These are phyloP conservation scores for Paracamarosporium sp. DNA, from an alignment of 2,329 filamentous ascomycete genomes.

Conservation along the genomic window DNA sequence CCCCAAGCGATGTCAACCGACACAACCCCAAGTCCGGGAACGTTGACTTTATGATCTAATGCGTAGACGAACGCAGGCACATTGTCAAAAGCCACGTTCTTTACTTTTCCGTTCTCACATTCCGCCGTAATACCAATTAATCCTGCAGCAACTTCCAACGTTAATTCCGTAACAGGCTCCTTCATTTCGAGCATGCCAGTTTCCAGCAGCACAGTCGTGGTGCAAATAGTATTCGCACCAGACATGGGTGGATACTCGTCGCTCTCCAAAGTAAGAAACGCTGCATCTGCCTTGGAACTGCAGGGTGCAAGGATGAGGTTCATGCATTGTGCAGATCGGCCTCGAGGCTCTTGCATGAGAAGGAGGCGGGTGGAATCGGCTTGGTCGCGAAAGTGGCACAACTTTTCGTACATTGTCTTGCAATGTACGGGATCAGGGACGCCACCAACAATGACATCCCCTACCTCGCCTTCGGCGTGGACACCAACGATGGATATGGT, in stretches of 20 bases:
- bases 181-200: constrained; percentile 56
- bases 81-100: constrained; percentile 54
- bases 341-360: constrained; percentile 56
- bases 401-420: constrained; percentile 58
- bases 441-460: constrained; percentile 59
- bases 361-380: constrained; percentile 52
- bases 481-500: constrained; percentile 31
- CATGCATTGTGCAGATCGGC: constrained; percentile 47
- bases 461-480: constrained; percentile 54
- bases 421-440: constrained; percentile 51
- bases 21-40: constrained; percentile 51
- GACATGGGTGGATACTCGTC: constrained; percentile 57
- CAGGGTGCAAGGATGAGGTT: constrained; percentile 57
- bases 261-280: constrained; percentile 55
- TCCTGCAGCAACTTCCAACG: constrained; percentile 55
- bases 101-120: constrained; percentile 54
- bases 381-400: constrained; percentile 51
- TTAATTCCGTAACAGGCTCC: constrained; percentile 51
- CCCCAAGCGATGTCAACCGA: constrained; percentile 56
- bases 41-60: constrained; percentile 49
- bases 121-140: constrained; percentile 51
- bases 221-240: constrained; percentile 55
- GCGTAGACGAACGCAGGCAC: constrained; percentile 52
- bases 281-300: constrained; percentile 53
- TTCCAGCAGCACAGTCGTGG: constrained; percentile 54